Evolutionary conservation across 345 rosid species (phyloP).

Genomic region (Cardamine chenopodiifolia): DNA sequence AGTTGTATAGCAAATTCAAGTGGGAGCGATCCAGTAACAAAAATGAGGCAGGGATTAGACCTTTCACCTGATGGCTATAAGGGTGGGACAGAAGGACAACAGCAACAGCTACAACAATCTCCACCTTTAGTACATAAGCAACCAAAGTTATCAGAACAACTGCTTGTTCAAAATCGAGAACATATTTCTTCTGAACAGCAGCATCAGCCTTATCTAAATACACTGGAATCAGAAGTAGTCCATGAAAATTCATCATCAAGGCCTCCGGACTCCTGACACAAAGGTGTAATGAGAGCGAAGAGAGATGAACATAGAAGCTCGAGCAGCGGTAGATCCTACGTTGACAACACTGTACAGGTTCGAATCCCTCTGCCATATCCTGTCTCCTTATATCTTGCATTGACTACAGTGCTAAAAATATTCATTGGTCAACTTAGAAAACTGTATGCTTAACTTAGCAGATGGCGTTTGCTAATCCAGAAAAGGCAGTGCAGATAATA

Average conservation of each 20-base stretch:
- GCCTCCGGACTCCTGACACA: slow-evolving; percentile 53
- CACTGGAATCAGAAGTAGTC: slow-evolving; percentile 54
- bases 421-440: slow-evolving; percentile 5
- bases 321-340: slow-evolving; percentile 51
- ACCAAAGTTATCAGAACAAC: slow-evolving; percentile 52
- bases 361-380: background rate
- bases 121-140: slow-evolving; percentile 51
- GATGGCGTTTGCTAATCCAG: slow-evolving; percentile 27
- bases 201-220: slow-evolving; percentile 27
- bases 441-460: slow-evolving; percentile 15
- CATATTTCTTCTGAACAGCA: slow-evolving; percentile 17
- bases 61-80: slow-evolving; percentile 35
- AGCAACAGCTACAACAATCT: slow-evolving; percentile 51
- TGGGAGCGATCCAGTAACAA: slow-evolving; percentile 48
- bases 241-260: slow-evolving; percentile 20
- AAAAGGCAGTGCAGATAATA: slow-evolving; percentile 7
- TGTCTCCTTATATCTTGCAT: background rate
- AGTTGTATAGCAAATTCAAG: slow-evolving; percentile 43
- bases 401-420: background rate
- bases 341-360: slow-evolving; percentile 85
- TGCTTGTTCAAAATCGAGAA: slow-evolving; percentile 30
- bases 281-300: slow-evolving; percentile 53
- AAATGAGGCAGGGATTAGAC: slow-evolving; percentile 52
- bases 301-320: slow-evolving; percentile 45
- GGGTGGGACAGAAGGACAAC: slow-evolving; percentile 42